Evolutionary conservation across 129 eudicot species (phyloP), one percentile per base, ranked within the genome.

Genomic region (Helichrysum umbraculigerum): DNA sequence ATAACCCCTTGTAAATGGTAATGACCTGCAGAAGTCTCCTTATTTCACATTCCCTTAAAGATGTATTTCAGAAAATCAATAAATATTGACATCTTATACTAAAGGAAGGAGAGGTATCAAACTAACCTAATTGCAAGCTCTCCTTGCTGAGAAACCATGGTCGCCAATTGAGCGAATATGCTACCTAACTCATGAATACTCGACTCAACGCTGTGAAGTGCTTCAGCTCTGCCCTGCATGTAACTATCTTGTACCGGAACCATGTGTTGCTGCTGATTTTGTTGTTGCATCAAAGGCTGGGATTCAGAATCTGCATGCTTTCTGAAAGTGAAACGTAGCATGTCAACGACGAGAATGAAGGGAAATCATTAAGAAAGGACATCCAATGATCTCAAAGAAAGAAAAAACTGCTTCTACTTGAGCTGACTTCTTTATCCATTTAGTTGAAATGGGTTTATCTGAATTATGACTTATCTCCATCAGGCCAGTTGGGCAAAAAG

Each of bases 91-190:
- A 33, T 29, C 42, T 29, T 51, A 52, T 51, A 71, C 15, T 35
- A 34, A 16, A 44, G 72, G 44, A 6, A 79, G 8, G 73, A 33
- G 72, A 1, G n/a, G 32, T 52, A 70, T 44, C 17, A 52, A 2
- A 62, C 82, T 19, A 59, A 92, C 97, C 97, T 89, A 72, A 92
- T 92, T 64, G 98, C 91, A 68, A 92, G 84, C 83, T 92, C 98
- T 34, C 98, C 98, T 82, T 92, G 98, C 84, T 92, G 98, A 73
- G 98, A 89, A 74, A 92, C 98, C 92, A 92, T 87, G 29, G 93
- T 92, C 7, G 98, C 98, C 88, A 92, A 82, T 75, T 92, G 98
- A 22, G 96, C 89, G 78, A 92, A 92, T 59, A 92, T 92, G 78
- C 60, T 87, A 78, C 98, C 81, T 82, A 92, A 82, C 80, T 92